phyloP scores from a whole-genome alignment of 169 alveolate species.

The Plasmodium inui region DNA sequence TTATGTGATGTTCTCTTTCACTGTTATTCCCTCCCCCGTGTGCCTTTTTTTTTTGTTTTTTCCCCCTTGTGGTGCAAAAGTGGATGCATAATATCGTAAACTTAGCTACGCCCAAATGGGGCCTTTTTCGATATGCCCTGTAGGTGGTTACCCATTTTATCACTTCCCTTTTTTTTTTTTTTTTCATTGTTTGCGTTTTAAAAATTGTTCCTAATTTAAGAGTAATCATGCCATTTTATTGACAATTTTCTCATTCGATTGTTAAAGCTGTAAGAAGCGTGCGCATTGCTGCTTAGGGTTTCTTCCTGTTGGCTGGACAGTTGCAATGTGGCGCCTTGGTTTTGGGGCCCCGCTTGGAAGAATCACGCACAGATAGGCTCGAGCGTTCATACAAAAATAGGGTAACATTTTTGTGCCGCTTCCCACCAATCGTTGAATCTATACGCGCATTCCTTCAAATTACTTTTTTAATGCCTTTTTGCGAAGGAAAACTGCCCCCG shows the following conservation, averaged over 20 bases:
- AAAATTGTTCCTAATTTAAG: neutral
- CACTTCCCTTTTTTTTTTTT: neutral
- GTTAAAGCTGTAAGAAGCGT: neutral
- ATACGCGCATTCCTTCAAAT: neutral
- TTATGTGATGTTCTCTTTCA: neutral
- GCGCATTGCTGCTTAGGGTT: neutral
- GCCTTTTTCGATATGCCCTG: neutral
- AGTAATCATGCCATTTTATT: neutral
- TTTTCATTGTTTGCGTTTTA: neutral
- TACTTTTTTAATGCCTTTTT: neutral
- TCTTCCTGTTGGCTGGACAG: neutral
- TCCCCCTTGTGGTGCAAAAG: slow-evolving; percentile 1
- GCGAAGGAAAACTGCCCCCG: neutral
- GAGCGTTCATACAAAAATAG: neutral
- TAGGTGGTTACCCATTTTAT: neutral
- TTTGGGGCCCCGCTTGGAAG: neutral
- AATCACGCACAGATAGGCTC: neutral
- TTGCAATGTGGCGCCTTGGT: neutral
- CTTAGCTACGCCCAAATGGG: neutral
- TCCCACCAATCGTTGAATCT: neutral
- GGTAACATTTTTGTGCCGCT: neutral
- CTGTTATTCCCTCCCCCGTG: neutral
- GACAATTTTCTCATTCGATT: neutral
- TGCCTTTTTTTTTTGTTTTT: neutral
- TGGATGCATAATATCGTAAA: neutral